A percentile compares a stretch with the other conserved stretches of the same genome.
phyloP scores from a whole-genome alignment of 148 eudicot species.

The Chenopodium album region DNA sequence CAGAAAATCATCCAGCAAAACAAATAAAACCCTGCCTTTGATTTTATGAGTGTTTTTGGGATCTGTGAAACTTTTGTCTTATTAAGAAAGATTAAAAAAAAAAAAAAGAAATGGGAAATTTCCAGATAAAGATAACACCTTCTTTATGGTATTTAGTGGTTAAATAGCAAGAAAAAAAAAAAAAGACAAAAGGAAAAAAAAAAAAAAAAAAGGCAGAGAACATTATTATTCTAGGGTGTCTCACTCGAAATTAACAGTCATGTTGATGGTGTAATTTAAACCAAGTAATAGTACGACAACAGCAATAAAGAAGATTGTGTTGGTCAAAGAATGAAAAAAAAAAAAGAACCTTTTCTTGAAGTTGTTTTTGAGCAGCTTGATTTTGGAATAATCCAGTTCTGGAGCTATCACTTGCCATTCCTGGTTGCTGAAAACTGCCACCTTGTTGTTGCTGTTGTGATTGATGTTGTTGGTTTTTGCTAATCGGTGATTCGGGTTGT shows the following conservation, averaged over 20 bases:
- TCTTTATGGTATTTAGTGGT: not conserved
- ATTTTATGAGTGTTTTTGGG: slow-evolving; percentile 48
- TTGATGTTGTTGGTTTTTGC: slow-evolving; percentile 40
- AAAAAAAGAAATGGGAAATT: not conserved
- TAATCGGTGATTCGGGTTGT: slow-evolving; percentile 68
- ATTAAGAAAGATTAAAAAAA: not conserved
- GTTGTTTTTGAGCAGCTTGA: slow-evolving; percentile 47
- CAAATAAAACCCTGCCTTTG: slow-evolving; percentile 35
- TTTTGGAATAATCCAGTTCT: slow-evolving; percentile 45
- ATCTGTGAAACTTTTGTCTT: slow-evolving; percentile 39
- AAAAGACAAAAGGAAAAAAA: no score
- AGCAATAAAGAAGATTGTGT: no score
- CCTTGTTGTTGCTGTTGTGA: slow-evolving; percentile 22
- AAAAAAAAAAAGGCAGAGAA: not conserved
- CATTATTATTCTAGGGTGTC: no score
- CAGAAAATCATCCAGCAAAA: slow-evolving; percentile 42
- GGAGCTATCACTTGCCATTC: slow-evolving; percentile 48
- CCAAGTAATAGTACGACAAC: no score
- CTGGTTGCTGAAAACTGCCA: slow-evolving; percentile 26
- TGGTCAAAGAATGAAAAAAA: not conserved
- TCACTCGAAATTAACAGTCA: no score
- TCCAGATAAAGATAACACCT: not conserved
- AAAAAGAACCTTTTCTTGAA: slow-evolving; percentile 57
- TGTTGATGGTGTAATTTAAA: no score
- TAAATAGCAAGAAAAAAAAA: not conserved